These are phyloP conservation scores for Coniophora puteana DNA, from an alignment of 1,284 basidiomycete species.

Conservation along the genomic window DNA sequence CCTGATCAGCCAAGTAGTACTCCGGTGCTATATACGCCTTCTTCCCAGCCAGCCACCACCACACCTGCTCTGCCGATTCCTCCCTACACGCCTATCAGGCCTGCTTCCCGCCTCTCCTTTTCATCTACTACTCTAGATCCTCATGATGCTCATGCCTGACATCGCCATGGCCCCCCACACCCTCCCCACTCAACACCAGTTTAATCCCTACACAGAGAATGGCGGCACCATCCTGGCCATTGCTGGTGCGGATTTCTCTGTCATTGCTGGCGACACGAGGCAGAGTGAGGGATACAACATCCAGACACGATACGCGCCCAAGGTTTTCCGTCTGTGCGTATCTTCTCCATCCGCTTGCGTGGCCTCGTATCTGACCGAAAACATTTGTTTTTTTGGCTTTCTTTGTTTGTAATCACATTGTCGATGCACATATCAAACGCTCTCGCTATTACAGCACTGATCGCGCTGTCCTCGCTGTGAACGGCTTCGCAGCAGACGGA, in stretches of 20 bases:
- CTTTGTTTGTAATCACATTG: no score
- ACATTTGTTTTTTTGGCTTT: slow-evolving; percentile 4
- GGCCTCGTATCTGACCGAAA: no score
- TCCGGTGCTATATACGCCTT: slow-evolving; percentile 1
- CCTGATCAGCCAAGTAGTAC: no score
- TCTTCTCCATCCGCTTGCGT: slow-evolving; percentile 33
- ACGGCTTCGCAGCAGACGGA: slow-evolving; percentile 93
- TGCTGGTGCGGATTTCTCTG: slow-evolving; percentile 86
- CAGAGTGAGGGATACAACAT: slow-evolving; percentile 94
- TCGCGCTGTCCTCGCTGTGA: slow-evolving; percentile 88
- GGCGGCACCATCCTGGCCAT: slow-evolving; percentile 95
- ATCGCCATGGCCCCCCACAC: slow-evolving; percentile 39
- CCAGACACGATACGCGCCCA: slow-evolving; percentile 94
- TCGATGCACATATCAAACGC: no score
- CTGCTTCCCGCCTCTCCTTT: neutral
- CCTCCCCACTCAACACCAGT: slow-evolving; percentile 57
- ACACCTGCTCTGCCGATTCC: neutral
- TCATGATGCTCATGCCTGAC: slow-evolving; percentile 17
- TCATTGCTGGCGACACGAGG: slow-evolving; percentile 92
- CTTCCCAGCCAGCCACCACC: slow-evolving; percentile 2
- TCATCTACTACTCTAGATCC: neutral
- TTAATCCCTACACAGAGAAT: slow-evolving; percentile 89
- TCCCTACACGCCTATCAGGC: no score
- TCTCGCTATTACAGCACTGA: slow-evolving; percentile 71
- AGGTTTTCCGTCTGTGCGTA: slow-evolving; percentile 76